Percentiles rank a stretch among this genome's conserved stretches.
Evolutionary conservation across 2,329 filamentous ascomycete genomes (phyloP).

Genomic region (Phialophora expanda): DNA sequence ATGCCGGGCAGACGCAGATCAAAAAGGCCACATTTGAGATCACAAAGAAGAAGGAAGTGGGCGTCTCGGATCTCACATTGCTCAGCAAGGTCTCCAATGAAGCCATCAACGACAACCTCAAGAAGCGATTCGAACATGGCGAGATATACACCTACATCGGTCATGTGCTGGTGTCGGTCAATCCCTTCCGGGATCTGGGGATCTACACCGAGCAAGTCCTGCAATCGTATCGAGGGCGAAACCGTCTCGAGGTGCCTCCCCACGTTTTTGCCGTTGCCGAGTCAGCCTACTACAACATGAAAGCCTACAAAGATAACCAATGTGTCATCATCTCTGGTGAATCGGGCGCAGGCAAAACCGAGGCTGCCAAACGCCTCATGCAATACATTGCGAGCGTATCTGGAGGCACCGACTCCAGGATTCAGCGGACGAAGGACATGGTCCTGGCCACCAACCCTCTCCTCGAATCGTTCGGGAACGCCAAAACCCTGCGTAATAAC

Average conservation of each 20-base stretch:
- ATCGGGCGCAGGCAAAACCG: slow-evolving; percentile 96
- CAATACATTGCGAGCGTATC: slow-evolving; percentile 99
- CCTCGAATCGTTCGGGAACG: slow-evolving; percentile 96
- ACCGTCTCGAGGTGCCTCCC: slow-evolving; percentile 87
- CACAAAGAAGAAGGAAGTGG: slow-evolving; percentile 98
- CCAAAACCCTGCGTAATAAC: slow-evolving; percentile 97
- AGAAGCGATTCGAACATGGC: slow-evolving; percentile 94
- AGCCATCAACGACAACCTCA: slow-evolving; percentile 98
- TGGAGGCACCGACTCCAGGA: slow-evolving; percentile 79
- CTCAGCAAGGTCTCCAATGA: slow-evolving; percentile 99
- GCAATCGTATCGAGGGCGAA: slow-evolving; percentile 94
- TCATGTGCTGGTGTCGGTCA: slow-evolving; percentile 98
- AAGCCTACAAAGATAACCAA: slow-evolving; percentile 98
- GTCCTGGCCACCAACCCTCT: slow-evolving; percentile 96
- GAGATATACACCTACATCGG: slow-evolving; percentile 99
- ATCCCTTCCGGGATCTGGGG: slow-evolving; percentile 94
- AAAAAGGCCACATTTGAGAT: slow-evolving; percentile 96
- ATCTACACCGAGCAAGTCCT: slow-evolving; percentile 97
- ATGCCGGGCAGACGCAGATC: slow-evolving; percentile 67
- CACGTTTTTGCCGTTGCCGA: slow-evolving; percentile 98
- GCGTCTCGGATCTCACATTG: slow-evolving; percentile 94
- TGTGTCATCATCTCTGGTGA: slow-evolving; percentile 99
- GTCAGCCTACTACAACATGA: slow-evolving; percentile 99
- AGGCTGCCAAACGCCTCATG: slow-evolving; percentile 98
- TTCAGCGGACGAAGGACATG: slow-evolving; percentile 99